A percentile compares a stretch with the other conserved stretches of the same genome.
Evolutionary conservation across 2,329 filamentous ascomycete species (phyloP).

Genomic region (Trichoderma polysporum): DNA sequence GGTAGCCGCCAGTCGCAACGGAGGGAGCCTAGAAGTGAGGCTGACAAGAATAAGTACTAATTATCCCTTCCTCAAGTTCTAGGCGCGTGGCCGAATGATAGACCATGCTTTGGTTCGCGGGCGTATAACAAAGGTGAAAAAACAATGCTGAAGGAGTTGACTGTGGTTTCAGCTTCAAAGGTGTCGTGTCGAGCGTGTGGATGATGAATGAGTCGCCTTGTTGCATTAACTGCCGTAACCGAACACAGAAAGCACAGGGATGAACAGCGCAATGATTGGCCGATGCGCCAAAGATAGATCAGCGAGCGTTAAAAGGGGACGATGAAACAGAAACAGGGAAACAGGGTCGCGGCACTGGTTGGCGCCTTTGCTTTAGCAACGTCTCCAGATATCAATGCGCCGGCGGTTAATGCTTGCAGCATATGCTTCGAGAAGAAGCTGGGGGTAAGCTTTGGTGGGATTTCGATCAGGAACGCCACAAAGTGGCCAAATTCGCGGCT

Average conservation of each 20-base stretch:
- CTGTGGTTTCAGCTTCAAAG: conserved; percentile 10
- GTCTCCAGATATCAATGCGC: too few species aligned
- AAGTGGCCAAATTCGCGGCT: conserved; percentile 7
- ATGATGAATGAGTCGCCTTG: conserved; percentile 15
- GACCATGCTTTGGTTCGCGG: neutral
- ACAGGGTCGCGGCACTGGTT: neutral
- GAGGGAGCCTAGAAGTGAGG: conserved; percentile 10
- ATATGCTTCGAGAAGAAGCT: neutral
- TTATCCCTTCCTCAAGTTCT: neutral
- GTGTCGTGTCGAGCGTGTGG: conserved; percentile 9
- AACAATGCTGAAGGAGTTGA: neutral
- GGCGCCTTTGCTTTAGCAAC: neutral
- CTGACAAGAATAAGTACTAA: neutral
- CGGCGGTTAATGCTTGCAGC: neutral
- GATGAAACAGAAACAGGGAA: conserved; percentile 12
- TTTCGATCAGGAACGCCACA: conserved; percentile 6
- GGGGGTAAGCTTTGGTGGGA: neutral
- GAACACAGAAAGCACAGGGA: neutral
- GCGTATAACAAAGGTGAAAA: neutral
- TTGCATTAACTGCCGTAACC: neutral
- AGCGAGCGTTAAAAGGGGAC: neutral
- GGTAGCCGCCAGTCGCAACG: neutral
- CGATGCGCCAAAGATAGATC: neutral
- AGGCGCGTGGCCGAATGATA: neutral
- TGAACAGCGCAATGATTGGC: conserved; percentile 12